Conservation (phyloP, 73 alveolate genomes). For the Paramecium caudatum region DNA sequence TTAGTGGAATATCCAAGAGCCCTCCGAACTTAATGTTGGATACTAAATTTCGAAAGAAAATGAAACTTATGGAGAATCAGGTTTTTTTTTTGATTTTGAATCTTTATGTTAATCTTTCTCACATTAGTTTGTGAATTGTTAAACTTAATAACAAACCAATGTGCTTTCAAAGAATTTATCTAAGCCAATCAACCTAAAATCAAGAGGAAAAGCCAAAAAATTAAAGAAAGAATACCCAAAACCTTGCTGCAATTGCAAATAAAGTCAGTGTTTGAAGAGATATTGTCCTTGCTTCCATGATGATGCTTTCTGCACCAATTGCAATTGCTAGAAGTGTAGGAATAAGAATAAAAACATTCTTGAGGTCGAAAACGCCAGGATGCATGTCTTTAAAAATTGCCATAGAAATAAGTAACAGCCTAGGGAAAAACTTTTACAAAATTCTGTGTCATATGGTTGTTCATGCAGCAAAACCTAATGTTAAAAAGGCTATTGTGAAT, state of each 20-base stretch:
- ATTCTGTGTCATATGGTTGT: constrained; percentile 68
- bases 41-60: no score
- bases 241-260: constrained; percentile 46
- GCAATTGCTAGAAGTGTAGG: constrained; percentile 16
- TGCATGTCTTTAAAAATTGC: constrained; percentile 79
- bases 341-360: not conserved
- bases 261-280: constrained; percentile 49
- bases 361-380: constrained; percentile 71
- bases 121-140: no score
- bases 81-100: no score
- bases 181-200: no score
- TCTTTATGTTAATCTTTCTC: no score
- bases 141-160: no score
- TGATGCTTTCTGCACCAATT: constrained; percentile 2
- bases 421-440: constrained; percentile 74
- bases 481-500: constrained; percentile 84
- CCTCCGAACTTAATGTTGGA: no score
- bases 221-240: no score
- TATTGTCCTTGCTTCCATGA: constrained; percentile 56
- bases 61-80: no score
- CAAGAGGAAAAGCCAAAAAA: no score
- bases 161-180: no score
- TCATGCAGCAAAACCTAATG: constrained; percentile 83
- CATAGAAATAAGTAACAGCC: constrained; percentile 79
- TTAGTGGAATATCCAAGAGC: no score